A percentile compares a stretch with the other conserved stretches of the same genome.
Conservation (phyloP, 352 stramenopile genomes). For the Globisporangium lucens region DNA sequence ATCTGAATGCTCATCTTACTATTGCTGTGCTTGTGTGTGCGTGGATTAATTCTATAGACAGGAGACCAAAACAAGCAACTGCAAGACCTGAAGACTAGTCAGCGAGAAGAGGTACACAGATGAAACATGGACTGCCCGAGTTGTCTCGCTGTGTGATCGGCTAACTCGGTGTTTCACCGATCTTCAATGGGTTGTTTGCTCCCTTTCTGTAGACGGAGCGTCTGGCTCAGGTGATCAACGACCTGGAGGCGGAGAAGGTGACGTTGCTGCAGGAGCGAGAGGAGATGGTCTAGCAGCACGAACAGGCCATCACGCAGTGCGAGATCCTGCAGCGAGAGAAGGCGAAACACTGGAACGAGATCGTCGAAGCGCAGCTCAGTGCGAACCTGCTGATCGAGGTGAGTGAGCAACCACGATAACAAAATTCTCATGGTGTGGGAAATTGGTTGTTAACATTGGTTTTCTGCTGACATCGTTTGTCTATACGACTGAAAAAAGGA, state of each 20-base stretch:
- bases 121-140: neutral
- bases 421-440: neutral
- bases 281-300: slow-evolving; percentile 36
- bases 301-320: slow-evolving; percentile 44
- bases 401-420: neutral
- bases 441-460: slow-evolving; percentile 8
- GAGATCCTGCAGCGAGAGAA: slow-evolving; percentile 61
- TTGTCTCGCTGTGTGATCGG: neutral
- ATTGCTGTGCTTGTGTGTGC: neutral
- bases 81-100: slow-evolving; percentile 46
- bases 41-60: slow-evolving; percentile 27
- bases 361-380: slow-evolving; percentile 64
- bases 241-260: slow-evolving; percentile 35
- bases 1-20: neutral
- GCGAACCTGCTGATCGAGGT: slow-evolving; percentile 77
- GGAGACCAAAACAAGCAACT: slow-evolving; percentile 64
- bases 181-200: neutral
- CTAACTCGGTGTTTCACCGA: neutral
- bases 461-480: neutral
- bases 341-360: slow-evolving; percentile 67
- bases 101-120: slow-evolving; percentile 37
- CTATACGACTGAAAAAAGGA: slow-evolving; percentile 28
- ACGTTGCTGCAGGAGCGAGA: slow-evolving; percentile 39
- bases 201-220: slow-evolving; percentile 25
- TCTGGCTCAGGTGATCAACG: slow-evolving; percentile 27